Evolutionary conservation across 805 yeast genomes (phyloP).

Genomic region (Lipomyces orientalis): DNA sequence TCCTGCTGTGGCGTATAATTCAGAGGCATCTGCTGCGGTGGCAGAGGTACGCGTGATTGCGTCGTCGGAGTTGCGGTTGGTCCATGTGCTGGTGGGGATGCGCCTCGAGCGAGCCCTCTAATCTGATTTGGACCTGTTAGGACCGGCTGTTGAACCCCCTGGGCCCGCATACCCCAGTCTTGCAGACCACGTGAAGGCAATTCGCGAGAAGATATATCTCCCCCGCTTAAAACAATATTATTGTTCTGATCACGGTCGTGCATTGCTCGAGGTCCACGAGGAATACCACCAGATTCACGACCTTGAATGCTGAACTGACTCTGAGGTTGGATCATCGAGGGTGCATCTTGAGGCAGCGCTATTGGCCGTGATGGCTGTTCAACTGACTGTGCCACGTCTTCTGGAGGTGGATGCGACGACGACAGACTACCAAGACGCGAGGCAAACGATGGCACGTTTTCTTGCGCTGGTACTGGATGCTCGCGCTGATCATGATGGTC

Average conservation of each 20-base stretch:
- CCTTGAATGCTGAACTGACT: neutral
- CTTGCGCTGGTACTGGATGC: neutral
- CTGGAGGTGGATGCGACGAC: neutral
- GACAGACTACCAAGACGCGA: neutral
- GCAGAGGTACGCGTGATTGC: constrained; percentile 7
- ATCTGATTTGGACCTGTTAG: neutral
- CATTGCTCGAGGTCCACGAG: constrained; percentile 12
- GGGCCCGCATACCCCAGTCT: neutral
- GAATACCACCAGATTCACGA: neutral
- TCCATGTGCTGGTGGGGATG: constrained; percentile 4
- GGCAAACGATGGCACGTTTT: constrained; percentile 1
- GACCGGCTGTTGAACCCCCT: constrained; percentile 4
- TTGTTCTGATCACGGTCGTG: constrained; percentile 7
- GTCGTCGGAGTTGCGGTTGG: constrained; percentile 7
- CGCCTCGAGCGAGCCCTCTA: neutral
- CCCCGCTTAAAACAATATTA: neutral
- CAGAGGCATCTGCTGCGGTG: constrained; percentile 9
- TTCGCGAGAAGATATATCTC: neutral
- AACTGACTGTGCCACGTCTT: neutral
- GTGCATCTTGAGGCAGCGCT: neutral
- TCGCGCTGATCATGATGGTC: neutral
- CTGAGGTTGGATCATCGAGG: neutral
- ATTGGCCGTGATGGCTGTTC: neutral
- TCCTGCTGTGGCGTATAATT: constrained; percentile 2
- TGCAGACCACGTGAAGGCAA: neutral